Percentiles rank a stretch among this genome's conserved stretches.
phyloP scores from a whole-genome alignment of 2,329 filamentous ascomycete species.

The Fusarium pseudocircinatum region DNA sequence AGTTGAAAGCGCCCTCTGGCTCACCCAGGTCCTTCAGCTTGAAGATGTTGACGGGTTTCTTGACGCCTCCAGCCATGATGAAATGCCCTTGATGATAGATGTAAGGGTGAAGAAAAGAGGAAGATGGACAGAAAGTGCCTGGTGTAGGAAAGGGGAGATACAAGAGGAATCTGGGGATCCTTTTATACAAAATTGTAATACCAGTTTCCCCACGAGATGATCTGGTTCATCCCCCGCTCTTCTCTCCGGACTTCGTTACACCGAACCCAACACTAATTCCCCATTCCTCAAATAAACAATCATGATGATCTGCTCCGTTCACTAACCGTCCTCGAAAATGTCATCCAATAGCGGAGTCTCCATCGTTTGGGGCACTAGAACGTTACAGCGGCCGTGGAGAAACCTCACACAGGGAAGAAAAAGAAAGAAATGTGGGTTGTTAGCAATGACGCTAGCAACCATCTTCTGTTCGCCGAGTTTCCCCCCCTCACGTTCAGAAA shows the following conservation, averaged over 20 bases:
- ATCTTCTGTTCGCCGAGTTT: conserved; percentile 12
- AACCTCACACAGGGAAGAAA: neutral
- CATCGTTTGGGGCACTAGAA: conserved; percentile 4
- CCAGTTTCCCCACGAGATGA: conserved; percentile 11
- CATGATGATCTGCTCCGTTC: neutral
- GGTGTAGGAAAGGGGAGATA: neutral
- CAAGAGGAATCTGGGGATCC: neutral
- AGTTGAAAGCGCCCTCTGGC: conserved; percentile 78
- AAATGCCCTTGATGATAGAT: neutral
- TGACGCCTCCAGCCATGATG: conserved; percentile 60
- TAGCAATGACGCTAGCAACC: neutral
- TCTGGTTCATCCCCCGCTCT: neutral
- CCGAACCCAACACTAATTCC: conserved; percentile 11
- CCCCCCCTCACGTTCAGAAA: neutral
- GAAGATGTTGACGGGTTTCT: conserved; percentile 71
- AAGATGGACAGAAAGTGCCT: neutral
- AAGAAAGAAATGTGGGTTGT: neutral
- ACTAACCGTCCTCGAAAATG: neutral
- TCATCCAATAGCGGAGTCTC: conserved; percentile 27
- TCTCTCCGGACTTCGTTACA: conserved; percentile 21
- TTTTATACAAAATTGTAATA: conserved; percentile 8
- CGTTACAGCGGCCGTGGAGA: conserved; percentile 22
- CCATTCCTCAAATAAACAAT: neutral
- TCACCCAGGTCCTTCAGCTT: conserved; percentile 70
- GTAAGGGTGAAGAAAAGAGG: neutral